phyloP scores from a whole-genome alignment of 805 yeast species.

The Saturnispora bothae region DNA sequence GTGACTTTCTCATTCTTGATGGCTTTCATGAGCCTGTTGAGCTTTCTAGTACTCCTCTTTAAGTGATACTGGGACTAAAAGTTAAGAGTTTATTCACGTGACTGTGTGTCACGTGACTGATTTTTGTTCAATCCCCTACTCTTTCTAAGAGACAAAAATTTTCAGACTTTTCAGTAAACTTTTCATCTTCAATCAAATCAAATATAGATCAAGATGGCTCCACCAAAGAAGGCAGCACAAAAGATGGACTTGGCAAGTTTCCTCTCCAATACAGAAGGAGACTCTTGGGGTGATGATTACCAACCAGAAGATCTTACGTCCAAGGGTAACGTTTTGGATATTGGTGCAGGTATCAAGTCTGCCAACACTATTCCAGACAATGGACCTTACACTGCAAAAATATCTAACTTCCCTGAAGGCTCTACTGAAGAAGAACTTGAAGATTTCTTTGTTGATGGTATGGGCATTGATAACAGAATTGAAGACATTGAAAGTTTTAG shows the following conservation, averaged over 20 bases:
- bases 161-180: not conserved
- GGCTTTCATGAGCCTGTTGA: too few species aligned
- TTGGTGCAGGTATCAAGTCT: constrained; percentile 6
- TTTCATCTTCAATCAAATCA: not conserved
- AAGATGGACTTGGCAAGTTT: constrained; percentile 85
- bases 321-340: constrained; percentile 8
- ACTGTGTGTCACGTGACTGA: too few species aligned
- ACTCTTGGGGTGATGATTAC: constrained; percentile 79
- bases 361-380: constrained; percentile 54
- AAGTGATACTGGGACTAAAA: too few species aligned
- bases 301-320: constrained; percentile 33
- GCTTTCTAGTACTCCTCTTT: too few species aligned
- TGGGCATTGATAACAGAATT: constrained; percentile 37
- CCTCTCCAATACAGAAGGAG: constrained; percentile 51
- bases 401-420: constrained; percentile 79
- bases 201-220: constrained; percentile 35
- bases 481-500: constrained; percentile 51
- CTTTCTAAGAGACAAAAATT: too few species aligned
- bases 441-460: constrained; percentile 48
- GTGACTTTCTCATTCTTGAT: too few species aligned
- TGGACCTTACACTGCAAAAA: constrained; percentile 88
- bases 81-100: too few species aligned
- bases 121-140: too few species aligned
- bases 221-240: constrained; percentile 39
- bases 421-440: constrained; percentile 52